A percentile compares a stretch with the other conserved stretches of the same genome.
Evolutionary conservation across 2,329 filamentous ascomycete genomes (phyloP).

Genomic region (Hypoxylon sp.): DNA sequence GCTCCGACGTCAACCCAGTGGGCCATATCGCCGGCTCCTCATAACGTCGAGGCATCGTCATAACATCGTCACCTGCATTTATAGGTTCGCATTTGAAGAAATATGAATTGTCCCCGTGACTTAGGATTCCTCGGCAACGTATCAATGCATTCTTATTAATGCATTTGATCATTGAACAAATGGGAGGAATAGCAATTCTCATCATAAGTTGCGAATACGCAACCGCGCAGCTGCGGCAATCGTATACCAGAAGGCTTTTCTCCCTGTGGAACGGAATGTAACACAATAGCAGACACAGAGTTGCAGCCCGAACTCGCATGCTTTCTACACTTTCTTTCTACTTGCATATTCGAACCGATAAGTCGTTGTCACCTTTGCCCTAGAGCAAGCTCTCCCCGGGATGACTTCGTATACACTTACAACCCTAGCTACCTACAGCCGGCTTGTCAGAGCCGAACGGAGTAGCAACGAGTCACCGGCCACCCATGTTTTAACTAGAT

Average conservation of each 20-base stretch:
- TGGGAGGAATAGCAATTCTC: slow-evolving; percentile 13
- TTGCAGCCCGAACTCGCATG: slow-evolving; percentile 33
- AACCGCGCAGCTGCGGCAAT: slow-evolving; percentile 13
- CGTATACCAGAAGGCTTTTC: slow-evolving; percentile 7
- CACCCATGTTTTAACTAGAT: slow-evolving; percentile 9
- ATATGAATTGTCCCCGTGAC: slow-evolving; percentile 14
- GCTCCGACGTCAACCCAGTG: slow-evolving; percentile 11
- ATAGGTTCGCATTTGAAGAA: slow-evolving; percentile 16
- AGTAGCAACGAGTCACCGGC: slow-evolving; percentile 11
- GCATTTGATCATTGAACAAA: slow-evolving; percentile 27
- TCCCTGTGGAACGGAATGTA: slow-evolving; percentile 28
- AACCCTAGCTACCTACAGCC: slow-evolving; percentile 10
- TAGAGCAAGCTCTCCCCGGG: slow-evolving; percentile 13
- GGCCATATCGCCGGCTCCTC: slow-evolving; percentile 15
- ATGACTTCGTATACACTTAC: not conserved
- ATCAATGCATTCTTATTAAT: slow-evolving; percentile 28
- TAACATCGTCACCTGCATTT: slow-evolving; percentile 31
- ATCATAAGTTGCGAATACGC: slow-evolving; percentile 23
- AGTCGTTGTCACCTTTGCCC: slow-evolving; percentile 9
- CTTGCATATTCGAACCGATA: slow-evolving; percentile 33
- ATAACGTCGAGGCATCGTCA: slow-evolving; percentile 33
- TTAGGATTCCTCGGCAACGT: slow-evolving; percentile 15
- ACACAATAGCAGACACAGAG: slow-evolving; percentile 33
- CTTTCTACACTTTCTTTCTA: slow-evolving; percentile 30
- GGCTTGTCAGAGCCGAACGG: slow-evolving; percentile 21